phyloP scores from a whole-genome alignment of 208 protist species.

The Perkinsela sp. region DNA sequence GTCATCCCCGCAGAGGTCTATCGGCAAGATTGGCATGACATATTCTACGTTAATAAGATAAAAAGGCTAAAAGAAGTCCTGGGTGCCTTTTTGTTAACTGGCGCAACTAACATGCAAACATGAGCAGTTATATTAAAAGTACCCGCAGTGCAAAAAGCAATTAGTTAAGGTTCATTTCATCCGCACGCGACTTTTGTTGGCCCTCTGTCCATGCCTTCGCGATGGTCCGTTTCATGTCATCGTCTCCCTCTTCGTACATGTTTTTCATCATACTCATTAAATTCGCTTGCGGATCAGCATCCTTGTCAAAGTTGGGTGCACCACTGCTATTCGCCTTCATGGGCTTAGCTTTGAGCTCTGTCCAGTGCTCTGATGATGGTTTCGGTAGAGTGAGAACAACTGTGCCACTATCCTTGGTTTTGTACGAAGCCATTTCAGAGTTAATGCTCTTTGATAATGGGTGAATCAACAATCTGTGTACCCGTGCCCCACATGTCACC shows the following conservation, averaged over 20 bases:
- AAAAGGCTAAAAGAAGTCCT: too few species aligned
- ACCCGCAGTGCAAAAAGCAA: too few species aligned
- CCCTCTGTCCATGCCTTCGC: conserved; percentile 9
- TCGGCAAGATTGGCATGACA: too few species aligned
- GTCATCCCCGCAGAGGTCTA: too few species aligned
- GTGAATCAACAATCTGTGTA: conserved; percentile 2
- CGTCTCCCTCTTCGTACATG: conserved; percentile 10
- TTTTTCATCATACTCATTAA: conserved; percentile 11
- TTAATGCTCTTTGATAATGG: conserved; percentile 3
- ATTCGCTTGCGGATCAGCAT: conserved; percentile 5
- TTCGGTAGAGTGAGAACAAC: conserved; percentile 6
- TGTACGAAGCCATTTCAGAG: neutral
- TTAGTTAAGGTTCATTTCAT: neutral
- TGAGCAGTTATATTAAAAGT: too few species aligned
- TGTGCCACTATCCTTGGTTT: conserved; percentile 2
- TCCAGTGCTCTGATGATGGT: conserved; percentile 1
- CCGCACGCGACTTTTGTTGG: neutral
- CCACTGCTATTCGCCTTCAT: neutral
- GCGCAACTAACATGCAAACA: too few species aligned
- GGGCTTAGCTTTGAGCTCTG: conserved; percentile 2
- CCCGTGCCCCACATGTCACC: neutral
- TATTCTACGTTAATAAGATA: too few species aligned
- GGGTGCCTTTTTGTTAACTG: too few species aligned
- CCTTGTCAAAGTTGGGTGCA: neutral
- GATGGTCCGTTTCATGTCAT: conserved; percentile 14